phyloP scores from a whole-genome alignment of 2,329 filamentous ascomycete genomes.

The Magnaporthiopsis rhizophila region DNA sequence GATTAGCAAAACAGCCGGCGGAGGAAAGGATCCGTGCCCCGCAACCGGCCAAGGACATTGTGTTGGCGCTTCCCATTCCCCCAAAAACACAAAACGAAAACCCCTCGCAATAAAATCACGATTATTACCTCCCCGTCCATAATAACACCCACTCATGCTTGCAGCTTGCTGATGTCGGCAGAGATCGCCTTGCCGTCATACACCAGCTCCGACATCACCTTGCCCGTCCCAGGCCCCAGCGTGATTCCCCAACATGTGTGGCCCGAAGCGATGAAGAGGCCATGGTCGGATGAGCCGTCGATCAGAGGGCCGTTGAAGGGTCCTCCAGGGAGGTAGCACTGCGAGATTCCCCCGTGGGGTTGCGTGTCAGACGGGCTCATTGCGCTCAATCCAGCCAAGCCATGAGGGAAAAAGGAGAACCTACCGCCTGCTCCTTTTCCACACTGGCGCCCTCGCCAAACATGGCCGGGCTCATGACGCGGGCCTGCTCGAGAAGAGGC shows the following conservation, averaged over 20 bases:
- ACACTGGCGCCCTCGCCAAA: conserved; percentile 34
- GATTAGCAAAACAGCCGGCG: too few relatives aligned
- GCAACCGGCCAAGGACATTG: too few relatives aligned
- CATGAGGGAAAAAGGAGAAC: neutral
- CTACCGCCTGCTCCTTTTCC: conserved; percentile 62
- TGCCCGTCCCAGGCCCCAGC: conserved; percentile 58
- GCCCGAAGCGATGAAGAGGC: conserved; percentile 63
- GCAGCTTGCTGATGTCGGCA: conserved; percentile 53
- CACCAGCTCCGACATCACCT: conserved; percentile 64
- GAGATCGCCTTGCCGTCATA: conserved; percentile 64
- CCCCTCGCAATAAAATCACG: too few relatives aligned
- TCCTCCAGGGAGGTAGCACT: conserved; percentile 68
- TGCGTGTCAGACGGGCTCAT: neutral
- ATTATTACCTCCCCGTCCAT: too few relatives aligned
- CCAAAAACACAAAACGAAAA: too few relatives aligned
- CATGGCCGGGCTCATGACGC: conserved; percentile 54
- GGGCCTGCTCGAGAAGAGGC: conserved; percentile 74
- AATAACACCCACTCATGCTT: neutral
- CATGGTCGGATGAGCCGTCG: conserved; percentile 35
- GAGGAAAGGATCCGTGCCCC: too few relatives aligned
- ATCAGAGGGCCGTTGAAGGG: conserved; percentile 6
- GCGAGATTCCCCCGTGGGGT: conserved; percentile 43
- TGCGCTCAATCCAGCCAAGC: neutral
- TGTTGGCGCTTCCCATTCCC: too few relatives aligned
- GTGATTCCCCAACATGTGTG: conserved; percentile 73